phyloP scores from a whole-genome alignment of 2,329 filamentous ascomycete species.

The Botrytis deweyae region DNA sequence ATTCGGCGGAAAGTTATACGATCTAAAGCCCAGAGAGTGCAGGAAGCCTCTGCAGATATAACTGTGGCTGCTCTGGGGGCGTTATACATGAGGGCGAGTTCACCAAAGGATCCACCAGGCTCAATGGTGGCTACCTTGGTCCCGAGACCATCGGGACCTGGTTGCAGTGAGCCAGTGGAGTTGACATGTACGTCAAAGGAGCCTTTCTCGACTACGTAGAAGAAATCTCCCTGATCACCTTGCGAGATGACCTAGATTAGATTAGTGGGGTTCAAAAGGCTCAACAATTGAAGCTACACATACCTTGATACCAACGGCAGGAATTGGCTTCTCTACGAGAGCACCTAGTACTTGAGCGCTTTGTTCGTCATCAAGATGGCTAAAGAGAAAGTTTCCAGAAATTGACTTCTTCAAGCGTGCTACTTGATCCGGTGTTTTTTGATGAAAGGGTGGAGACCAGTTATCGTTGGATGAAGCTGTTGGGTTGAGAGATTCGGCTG shows the following conservation, averaged over 20 bases:
- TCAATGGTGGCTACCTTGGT: constrained; percentile 78
- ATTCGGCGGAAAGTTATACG: constrained; percentile 96
- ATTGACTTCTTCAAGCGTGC: constrained; percentile 78
- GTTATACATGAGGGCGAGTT: constrained; percentile 98
- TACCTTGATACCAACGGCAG: constrained; percentile 78
- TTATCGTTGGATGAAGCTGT: constrained; percentile 79
- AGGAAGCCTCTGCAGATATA: constrained; percentile 73
- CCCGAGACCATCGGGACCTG: constrained; percentile 80
- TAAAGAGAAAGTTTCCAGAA: constrained; percentile 88
- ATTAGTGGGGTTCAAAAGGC: constrained; percentile 2
- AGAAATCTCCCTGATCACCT: constrained; percentile 94
- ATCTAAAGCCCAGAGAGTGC: constrained; percentile 90
- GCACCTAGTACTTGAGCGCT: constrained; percentile 83
- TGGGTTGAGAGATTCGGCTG: constrained; percentile 92
- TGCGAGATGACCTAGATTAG: constrained; percentile 78
- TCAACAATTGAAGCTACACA: constrained; percentile 16
- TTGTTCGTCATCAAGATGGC: constrained; percentile 91
- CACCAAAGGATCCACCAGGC: constrained; percentile 90
- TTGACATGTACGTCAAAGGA: constrained; percentile 92
- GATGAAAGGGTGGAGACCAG: constrained; percentile 83
- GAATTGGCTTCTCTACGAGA: constrained; percentile 91
- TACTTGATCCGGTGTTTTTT: constrained; percentile 80
- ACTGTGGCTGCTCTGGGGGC: constrained; percentile 94
- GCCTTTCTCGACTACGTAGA: constrained; percentile 94
- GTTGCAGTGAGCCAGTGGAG: constrained; percentile 69